These are phyloP conservation scores for Cynanchum wilfordii DNA, from an alignment of 257 asterid genomes.

Conservation along the genomic window DNA sequence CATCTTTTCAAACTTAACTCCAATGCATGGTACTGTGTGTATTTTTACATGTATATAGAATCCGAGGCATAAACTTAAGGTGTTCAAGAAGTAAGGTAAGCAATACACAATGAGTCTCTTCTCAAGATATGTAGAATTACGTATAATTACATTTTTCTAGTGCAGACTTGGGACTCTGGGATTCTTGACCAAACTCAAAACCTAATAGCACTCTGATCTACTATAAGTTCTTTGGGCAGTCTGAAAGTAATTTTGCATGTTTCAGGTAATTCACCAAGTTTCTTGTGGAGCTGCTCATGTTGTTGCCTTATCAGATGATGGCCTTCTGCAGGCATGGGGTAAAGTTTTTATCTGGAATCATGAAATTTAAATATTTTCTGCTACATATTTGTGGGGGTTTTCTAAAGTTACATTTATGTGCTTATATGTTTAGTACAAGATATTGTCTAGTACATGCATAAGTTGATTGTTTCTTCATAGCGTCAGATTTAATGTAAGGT, in stretches of 20 bases:
- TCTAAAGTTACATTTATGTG: constrained; percentile 4
- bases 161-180: neutral
- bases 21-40: neutral
- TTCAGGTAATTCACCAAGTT: constrained; percentile 81
- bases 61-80: neutral
- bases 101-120: neutral
- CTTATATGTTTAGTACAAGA: neutral
- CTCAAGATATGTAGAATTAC: neutral
- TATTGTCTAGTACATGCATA: neutral
- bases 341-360: constrained; percentile 15
- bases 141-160: neutral
- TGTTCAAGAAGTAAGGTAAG: neutral
- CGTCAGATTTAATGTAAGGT: neutral
- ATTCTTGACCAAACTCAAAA: neutral
- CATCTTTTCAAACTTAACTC: neutral
- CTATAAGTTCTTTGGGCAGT: neutral
- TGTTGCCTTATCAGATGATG: constrained; percentile 91
- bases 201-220: neutral
- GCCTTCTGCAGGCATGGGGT: constrained; percentile 95
- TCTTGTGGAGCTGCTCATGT: constrained; percentile 97
- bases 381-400: neutral
- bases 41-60: neutral
- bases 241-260: constrained; percentile 1
- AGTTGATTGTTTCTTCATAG: constrained; percentile 11
- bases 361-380: neutral